phyloP scores from a whole-genome alignment of 2,329 filamentous ascomycete species.

The Aspergillus hortae region DNA sequence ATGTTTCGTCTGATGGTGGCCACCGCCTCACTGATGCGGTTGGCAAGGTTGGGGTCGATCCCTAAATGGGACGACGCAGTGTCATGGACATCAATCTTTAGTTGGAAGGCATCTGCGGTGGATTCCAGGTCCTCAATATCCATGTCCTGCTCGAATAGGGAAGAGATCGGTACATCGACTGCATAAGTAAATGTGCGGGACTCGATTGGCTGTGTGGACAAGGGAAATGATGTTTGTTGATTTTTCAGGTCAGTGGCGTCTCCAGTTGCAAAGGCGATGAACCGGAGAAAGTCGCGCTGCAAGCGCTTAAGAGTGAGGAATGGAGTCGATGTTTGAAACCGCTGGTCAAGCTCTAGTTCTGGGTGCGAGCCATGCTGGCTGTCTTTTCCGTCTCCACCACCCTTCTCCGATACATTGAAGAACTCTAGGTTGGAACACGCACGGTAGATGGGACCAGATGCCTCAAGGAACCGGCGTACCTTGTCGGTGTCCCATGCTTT shows the following conservation, averaged over 20 bases:
- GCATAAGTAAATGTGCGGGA: slow-evolving; percentile 65
- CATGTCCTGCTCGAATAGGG: slow-evolving; percentile 51
- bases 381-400: slow-evolving; percentile 24
- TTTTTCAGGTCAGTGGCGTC: slow-evolving; percentile 27
- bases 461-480: slow-evolving; percentile 56
- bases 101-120: slow-evolving; percentile 65
- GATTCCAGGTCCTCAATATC: slow-evolving; percentile 64
- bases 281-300: slow-evolving; percentile 67
- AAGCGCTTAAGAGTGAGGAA: slow-evolving; percentile 66
- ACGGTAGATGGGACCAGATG: slow-evolving; percentile 52
- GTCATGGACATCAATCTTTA: slow-evolving; percentile 48
- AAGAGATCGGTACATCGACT: slow-evolving; percentile 58
- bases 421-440: slow-evolving; percentile 72
- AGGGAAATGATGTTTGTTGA: slow-evolving; percentile 52
- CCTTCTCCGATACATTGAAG: slow-evolving; percentile 65
- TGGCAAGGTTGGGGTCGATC: slow-evolving; percentile 37
- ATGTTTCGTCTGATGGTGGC: slow-evolving; percentile 61
- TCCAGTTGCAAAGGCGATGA: slow-evolving; percentile 58
- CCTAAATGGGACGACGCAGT: slow-evolving; percentile 25
- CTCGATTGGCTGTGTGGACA: slow-evolving; percentile 60
- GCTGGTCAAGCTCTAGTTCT: slow-evolving; percentile 31
- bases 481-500: slow-evolving; percentile 54
- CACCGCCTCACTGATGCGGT: slow-evolving; percentile 56
- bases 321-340: slow-evolving; percentile 47
- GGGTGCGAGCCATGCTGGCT: slow-evolving; percentile 23